A percentile compares a stretch with the other conserved stretches of the same genome.
Conservation (phyloP, 2,329 filamentous ascomycete species). For the Penicillium concentricum region DNA sequence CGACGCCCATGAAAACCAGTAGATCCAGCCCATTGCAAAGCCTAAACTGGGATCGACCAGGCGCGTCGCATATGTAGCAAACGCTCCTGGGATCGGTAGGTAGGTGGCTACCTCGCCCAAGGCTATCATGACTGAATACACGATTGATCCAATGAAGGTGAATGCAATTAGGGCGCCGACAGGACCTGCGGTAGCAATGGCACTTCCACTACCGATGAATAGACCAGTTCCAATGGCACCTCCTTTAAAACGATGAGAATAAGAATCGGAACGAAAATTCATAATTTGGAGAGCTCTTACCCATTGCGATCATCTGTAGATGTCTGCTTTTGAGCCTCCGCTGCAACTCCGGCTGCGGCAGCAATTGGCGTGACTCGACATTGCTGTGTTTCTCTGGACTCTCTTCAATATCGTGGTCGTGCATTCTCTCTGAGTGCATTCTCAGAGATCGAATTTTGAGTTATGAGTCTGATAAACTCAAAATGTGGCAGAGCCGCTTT, state of each 20-base stretch:
- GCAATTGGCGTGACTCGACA: background rate
- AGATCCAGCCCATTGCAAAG: constrained; percentile 10
- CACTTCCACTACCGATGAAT: constrained; percentile 5
- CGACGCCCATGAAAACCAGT: constrained; percentile 69
- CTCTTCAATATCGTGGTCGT: background rate
- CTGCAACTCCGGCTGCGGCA: constrained; percentile 3
- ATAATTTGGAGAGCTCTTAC: background rate
- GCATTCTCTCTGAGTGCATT: background rate
- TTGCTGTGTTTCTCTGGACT: constrained; percentile 1
- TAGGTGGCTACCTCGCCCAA: constrained; percentile 10
- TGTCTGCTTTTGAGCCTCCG: constrained; percentile 7
- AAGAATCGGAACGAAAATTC: background rate
- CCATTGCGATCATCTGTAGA: constrained; percentile 11
- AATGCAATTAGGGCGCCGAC: constrained; percentile 6
- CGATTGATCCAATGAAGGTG: constrained; percentile 5
- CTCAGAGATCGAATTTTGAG: background rate
- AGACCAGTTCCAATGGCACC: constrained; percentile 8
- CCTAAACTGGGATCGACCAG: constrained; percentile 6
- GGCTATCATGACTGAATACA: constrained; percentile 8
- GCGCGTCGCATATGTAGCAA: constrained; percentile 5
- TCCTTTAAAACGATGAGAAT: background rate
- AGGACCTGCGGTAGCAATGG: constrained; percentile 4
- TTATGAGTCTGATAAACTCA: background rate
- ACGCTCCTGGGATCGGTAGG: constrained; percentile 4
- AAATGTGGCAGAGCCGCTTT: background rate